Percentiles rank a stretch among this genome's conserved stretches.
These are phyloP conservation scores for Iris macrosiphon DNA, from an alignment of 106 monocot genomes.

Conservation along the genomic window DNA sequence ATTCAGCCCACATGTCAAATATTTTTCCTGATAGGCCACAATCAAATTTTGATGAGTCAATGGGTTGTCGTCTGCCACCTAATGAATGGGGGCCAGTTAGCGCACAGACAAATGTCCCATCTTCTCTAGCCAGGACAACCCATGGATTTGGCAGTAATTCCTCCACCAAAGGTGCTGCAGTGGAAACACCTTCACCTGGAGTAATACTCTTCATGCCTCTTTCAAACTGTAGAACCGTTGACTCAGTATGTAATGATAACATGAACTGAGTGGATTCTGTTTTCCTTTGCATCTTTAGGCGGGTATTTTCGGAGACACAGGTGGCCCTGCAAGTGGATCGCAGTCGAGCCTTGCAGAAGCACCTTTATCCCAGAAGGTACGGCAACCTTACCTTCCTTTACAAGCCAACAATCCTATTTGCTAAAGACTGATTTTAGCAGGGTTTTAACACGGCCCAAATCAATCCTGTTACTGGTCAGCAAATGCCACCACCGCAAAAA, in stretches of 20 bases:
- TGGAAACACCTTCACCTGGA: slow-evolving; percentile 25
- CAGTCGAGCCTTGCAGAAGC: slow-evolving; percentile 11
- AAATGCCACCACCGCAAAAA: slow-evolving; percentile 53
- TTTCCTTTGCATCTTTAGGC: slow-evolving; percentile 13
- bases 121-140: slow-evolving; percentile 28
- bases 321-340: slow-evolving; percentile 38
- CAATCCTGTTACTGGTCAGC: slow-evolving; percentile 36
- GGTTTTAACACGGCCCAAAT: slow-evolving; percentile 32
- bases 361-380: slow-evolving; percentile 36
- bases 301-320: slow-evolving; percentile 17
- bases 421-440: slow-evolving; percentile 38
- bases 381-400: neutral
- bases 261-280: neutral
- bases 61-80: slow-evolving; percentile 25
- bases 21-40: slow-evolving; percentile 23
- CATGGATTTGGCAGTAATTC: slow-evolving; percentile 33
- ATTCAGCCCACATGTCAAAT: too few species aligned
- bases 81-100: slow-evolving; percentile 48
- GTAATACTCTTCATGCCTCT: slow-evolving; percentile 27
- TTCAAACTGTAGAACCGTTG: too few species aligned
- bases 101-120: slow-evolving; percentile 25
- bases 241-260: too few species aligned
- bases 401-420: neutral
- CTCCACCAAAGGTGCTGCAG: slow-evolving; percentile 22
- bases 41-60: slow-evolving; percentile 43